These are phyloP conservation scores for Coemansia sp. DNA, from an alignment of 192 early-diverging fungal genomes.

Conservation along the genomic window DNA sequence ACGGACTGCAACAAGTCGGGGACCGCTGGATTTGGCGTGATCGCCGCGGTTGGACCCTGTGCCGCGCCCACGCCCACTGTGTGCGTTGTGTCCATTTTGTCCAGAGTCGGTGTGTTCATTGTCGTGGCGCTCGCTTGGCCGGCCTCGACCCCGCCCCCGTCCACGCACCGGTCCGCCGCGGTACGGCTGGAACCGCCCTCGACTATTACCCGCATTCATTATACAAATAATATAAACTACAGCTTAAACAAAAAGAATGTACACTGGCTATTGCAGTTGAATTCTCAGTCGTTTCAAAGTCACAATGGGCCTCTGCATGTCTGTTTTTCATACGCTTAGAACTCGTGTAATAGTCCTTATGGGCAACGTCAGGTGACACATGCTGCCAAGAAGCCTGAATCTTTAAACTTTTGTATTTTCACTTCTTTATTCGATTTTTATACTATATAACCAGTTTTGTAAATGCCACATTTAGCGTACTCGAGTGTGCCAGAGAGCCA, in stretches of 20 bases:
- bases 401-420: too few species aligned
- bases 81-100: neutral
- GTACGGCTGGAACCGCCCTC: conserved; percentile 20
- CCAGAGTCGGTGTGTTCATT: neutral
- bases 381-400: too few species aligned
- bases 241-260: neutral
- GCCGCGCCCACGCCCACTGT: conserved; percentile 3
- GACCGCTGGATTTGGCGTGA: conserved; percentile 1
- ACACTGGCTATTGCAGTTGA: neutral
- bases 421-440: neutral
- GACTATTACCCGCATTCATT: conserved; percentile 13
- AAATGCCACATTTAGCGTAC: neutral
- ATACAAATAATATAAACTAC: neutral
- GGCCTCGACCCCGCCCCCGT: conserved; percentile 1
- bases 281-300: conserved; percentile 1
- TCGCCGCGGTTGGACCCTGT: neutral
- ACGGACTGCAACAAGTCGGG: conserved; percentile 24
- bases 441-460: neutral
- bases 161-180: conserved; percentile 9
- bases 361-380: too few species aligned
- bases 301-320: neutral
- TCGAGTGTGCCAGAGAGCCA: neutral
- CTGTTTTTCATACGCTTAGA: neutral
- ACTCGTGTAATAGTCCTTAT: too few species aligned
- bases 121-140: conserved; percentile 1